These are phyloP conservation scores for Trichosporon sp. DNA, from an alignment of 1,284 basidiomycete genomes.

Conservation along the genomic window DNA sequence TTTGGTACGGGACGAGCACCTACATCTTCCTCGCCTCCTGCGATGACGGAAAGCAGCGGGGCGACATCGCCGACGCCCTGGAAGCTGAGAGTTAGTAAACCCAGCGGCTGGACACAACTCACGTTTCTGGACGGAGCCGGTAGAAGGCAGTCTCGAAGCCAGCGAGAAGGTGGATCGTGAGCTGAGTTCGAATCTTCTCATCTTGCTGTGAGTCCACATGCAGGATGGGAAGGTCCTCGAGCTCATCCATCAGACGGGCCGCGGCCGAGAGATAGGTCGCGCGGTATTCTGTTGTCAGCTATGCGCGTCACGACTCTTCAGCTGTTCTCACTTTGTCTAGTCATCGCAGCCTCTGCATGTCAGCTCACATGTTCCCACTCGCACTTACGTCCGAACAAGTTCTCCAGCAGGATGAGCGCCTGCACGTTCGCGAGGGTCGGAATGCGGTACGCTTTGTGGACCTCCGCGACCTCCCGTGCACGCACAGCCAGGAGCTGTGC, in stretches of 20 bases:
- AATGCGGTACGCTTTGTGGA: slow-evolving; percentile 77
- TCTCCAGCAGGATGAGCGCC: slow-evolving; percentile 46
- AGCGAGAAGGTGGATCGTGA: slow-evolving; percentile 61
- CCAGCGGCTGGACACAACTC: background rate
- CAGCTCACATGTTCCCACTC: background rate
- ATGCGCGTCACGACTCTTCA: no score
- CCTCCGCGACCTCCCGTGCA: slow-evolving; percentile 79
- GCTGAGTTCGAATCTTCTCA: slow-evolving; percentile 32
- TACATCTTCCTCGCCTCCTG: slow-evolving; percentile 52
- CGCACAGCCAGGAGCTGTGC: slow-evolving; percentile 76
- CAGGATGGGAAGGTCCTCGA: slow-evolving; percentile 10
- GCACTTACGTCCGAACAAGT: slow-evolving; percentile 47
- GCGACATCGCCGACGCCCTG: slow-evolving; percentile 11
- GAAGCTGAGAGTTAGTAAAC: slow-evolving; percentile 2
- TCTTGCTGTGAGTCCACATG: slow-evolving; percentile 26
- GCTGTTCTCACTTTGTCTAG: background rate
- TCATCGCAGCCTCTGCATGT: slow-evolving; percentile 21
- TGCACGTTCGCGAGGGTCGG: slow-evolving; percentile 74
- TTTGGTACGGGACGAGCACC: slow-evolving; percentile 58
- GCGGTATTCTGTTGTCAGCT: slow-evolving; percentile 36
- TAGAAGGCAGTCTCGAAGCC: slow-evolving; percentile 66
- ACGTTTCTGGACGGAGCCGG: slow-evolving; percentile 63
- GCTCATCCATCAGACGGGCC: slow-evolving; percentile 32
- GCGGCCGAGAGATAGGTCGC: slow-evolving; percentile 34
- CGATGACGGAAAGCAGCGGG: slow-evolving; percentile 20